Evolutionary conservation across 2,329 filamentous ascomycete species (phyloP).

Genomic region (Exophiala bonariae): DNA sequence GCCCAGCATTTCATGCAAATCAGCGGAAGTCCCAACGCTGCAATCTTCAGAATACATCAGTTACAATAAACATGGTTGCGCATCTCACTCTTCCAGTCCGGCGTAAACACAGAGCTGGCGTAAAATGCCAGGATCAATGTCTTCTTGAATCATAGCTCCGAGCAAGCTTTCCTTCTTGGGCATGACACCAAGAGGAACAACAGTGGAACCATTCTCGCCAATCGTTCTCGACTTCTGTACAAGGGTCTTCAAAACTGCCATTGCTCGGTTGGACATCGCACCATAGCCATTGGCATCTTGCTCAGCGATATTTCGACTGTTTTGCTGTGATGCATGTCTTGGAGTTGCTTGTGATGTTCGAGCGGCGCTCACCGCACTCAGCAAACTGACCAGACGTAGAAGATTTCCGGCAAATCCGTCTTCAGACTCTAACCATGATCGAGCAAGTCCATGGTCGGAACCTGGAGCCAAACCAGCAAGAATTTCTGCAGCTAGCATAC

Average conservation of each 20-base stretch:
- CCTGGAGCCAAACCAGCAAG: conserved; percentile 72
- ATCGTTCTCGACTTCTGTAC: conserved; percentile 63
- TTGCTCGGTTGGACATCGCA: conserved; percentile 65
- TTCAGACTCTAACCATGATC: conserved; percentile 77
- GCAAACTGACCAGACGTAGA: conserved; percentile 69
- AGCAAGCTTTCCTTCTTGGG: conserved; percentile 69
- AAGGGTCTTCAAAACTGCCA: conserved; percentile 67
- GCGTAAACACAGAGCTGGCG: conserved; percentile 68
- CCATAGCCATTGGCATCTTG: conserved; percentile 43
- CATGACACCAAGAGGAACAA: conserved; percentile 61
- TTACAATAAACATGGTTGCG: neutral
- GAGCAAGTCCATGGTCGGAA: conserved; percentile 71
- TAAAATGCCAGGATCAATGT: conserved; percentile 63
- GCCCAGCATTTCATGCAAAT: no score
- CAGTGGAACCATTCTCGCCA: conserved; percentile 51
- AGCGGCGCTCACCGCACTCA: conserved; percentile 66
- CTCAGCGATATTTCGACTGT: conserved; percentile 38
- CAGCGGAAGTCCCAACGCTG: no score
- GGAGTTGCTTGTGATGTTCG: conserved; percentile 37
- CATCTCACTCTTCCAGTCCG: conserved; percentile 45
- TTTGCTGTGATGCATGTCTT: conserved; percentile 36
- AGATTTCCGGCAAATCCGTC: conserved; percentile 83
- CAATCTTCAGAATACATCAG: neutral
- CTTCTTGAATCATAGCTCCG: conserved; percentile 65
- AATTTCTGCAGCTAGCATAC: conserved; percentile 86